Percentiles rank a stretch among this genome's conserved stretches.
Conservation (phyloP, 805 yeast genomes). For the Lipomyces sp. region DNA sequence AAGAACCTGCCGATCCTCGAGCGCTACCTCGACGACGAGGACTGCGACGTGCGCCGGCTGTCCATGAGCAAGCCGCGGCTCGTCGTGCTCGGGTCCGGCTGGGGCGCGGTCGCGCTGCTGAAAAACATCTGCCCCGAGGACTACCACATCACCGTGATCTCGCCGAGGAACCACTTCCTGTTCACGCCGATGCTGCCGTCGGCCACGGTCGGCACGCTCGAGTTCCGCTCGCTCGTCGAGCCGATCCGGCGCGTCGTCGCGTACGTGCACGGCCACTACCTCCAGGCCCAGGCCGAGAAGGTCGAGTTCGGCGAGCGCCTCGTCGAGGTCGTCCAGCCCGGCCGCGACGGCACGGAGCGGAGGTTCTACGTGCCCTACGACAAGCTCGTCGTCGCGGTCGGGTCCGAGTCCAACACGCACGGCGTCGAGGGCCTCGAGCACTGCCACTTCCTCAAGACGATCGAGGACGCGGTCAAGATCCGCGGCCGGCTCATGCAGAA, state of each 20-base stretch:
- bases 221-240: constrained; percentile 52
- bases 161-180: constrained; percentile 89
- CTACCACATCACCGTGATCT: constrained; percentile 83
- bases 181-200: constrained; percentile 94
- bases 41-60: constrained; percentile 40
- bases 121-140: constrained; percentile 78
- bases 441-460: constrained; percentile 61
- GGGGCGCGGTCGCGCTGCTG: constrained; percentile 86
- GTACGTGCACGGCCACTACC: constrained; percentile 54
- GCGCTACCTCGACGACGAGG: constrained; percentile 56
- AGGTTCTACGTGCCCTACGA: constrained; percentile 68
- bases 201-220: constrained; percentile 82
- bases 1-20: constrained; percentile 63
- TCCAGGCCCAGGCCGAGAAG: constrained; percentile 61
- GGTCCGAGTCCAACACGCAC: constrained; percentile 65
- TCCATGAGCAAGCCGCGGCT: constrained; percentile 24
- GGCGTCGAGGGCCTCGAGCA: constrained; percentile 67
- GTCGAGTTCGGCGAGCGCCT: constrained; percentile 55
- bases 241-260: constrained; percentile 58
- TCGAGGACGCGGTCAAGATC: constrained; percentile 58
- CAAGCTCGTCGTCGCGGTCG: constrained; percentile 64
- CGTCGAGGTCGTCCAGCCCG: constrained; percentile 52
- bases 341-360: constrained; percentile 43
- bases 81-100: constrained; percentile 70
- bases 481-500: constrained; percentile 54